Percentiles rank a stretch among this genome's conserved stretches.
Conservation (phyloP, 2,329 filamentous ascomycete genomes). For the Cryphonectria radicalis region DNA sequence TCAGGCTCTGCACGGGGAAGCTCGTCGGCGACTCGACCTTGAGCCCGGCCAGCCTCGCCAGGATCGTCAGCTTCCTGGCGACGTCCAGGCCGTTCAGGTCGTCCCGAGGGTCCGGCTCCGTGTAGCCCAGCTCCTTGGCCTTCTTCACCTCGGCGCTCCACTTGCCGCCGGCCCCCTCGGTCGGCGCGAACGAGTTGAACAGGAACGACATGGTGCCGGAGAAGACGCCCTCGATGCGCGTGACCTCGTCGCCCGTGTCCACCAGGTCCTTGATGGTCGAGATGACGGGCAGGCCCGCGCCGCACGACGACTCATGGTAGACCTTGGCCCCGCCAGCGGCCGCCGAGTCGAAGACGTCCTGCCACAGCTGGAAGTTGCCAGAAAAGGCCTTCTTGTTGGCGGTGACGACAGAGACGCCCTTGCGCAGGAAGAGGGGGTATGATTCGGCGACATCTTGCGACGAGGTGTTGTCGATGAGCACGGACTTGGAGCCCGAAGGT, state of each 20-base stretch:
- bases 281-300: conserved; percentile 90
- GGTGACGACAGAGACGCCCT: conserved; percentile 88
- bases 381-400: conserved; percentile 99
- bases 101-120: conserved; percentile 84
- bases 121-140: conserved; percentile 92
- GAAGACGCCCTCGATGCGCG: conserved; percentile 94
- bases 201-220: conserved; percentile 97
- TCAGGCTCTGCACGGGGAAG: conserved; percentile 93
- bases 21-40: conserved; percentile 80
- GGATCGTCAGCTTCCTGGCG: conserved; percentile 93
- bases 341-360: conserved; percentile 80
- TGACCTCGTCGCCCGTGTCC: conserved; percentile 89
- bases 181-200: conserved; percentile 95
- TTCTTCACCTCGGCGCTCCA: conserved; percentile 93
- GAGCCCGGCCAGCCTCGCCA: conserved; percentile 83
- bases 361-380: conserved; percentile 78
- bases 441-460: conserved; percentile 81
- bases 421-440: conserved; percentile 80
- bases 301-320: conserved; percentile 94
- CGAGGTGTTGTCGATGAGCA: conserved; percentile 96
- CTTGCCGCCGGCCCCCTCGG: conserved; percentile 72
- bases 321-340: conserved; percentile 74
- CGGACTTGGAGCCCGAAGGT: conserved; percentile 66
- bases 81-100: conserved; percentile 89
- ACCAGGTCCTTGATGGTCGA: conserved; percentile 94